These are phyloP conservation scores for Toxicodendron radicans DNA, from an alignment of 345 rosid genomes.

Conservation along the genomic window DNA sequence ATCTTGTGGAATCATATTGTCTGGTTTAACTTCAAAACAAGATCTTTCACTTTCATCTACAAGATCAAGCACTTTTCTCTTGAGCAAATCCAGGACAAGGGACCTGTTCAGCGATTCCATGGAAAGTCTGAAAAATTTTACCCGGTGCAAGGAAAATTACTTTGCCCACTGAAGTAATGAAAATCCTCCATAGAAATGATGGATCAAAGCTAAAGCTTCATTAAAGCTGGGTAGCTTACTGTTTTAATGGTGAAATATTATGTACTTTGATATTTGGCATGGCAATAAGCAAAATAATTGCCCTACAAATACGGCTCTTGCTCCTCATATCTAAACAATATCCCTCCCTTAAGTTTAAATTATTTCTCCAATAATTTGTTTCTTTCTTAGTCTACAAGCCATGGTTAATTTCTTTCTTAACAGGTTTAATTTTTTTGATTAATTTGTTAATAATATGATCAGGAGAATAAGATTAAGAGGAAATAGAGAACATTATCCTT, in stretches of 20 bases:
- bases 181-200: neutral
- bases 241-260: neutral
- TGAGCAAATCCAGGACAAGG: too few species aligned
- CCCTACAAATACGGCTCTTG: neutral
- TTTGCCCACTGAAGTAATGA: neutral
- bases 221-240: neutral
- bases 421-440: too few species aligned
- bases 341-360: neutral
- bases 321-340: neutral
- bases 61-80: too few species aligned
- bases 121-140: too few species aligned
- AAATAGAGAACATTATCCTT: slow-evolving; percentile 16
- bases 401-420: too few species aligned
- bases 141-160: neutral
- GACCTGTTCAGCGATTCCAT: too few species aligned
- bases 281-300: slow-evolving; percentile 9
- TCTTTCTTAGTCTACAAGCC: neutral
- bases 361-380: slow-evolving; percentile 11
- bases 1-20: too few species aligned
- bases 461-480: neutral
- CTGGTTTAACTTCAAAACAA: too few species aligned
- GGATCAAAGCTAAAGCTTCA: neutral
- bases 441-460: neutral
- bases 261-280: too few species aligned
- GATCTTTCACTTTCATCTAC: too few species aligned